Conservation (phyloP, 139 green algal species). For the Asterochloris sp. region DNA sequence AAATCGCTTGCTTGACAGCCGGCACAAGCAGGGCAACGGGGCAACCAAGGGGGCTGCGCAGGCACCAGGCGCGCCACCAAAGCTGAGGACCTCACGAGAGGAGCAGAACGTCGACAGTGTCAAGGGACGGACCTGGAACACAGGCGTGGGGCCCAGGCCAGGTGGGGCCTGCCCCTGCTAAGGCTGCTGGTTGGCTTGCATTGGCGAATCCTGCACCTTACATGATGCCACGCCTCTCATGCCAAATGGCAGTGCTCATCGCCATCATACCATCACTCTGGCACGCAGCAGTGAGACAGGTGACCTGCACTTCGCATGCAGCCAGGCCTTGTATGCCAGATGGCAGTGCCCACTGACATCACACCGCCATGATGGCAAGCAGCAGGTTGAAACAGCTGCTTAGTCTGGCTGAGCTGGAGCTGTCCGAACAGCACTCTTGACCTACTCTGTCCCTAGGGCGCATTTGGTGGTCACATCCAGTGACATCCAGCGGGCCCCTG, state of each 20-base stretch:
- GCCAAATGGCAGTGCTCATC: neutral
- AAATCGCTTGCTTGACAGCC: neutral
- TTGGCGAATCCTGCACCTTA: neutral
- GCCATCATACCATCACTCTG: neutral
- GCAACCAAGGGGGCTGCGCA: neutral
- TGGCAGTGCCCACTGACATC: neutral
- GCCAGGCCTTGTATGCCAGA: neutral
- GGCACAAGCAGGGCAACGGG: no score
- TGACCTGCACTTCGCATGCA: neutral
- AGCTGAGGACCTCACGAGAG: neutral
- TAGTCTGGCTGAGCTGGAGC: no score
- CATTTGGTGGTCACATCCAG: no score
- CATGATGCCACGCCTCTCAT: neutral
- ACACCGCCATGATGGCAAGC: neutral
- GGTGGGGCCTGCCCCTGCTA: slow-evolving; percentile 23
- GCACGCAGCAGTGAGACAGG: neutral
- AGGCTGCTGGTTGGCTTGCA: neutral
- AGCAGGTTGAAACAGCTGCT: neutral
- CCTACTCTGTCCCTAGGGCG: no score
- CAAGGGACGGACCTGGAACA: slow-evolving; percentile 11
- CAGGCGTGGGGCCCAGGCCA: slow-evolving; percentile 46
- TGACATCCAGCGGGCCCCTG: no score
- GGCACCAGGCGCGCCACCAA: neutral
- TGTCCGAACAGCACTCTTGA: no score
- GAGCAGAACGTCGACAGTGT: slow-evolving; percentile 11